Evolutionary conservation across 345 rosid genomes (phyloP).

Genomic region (Adansonia digitata): DNA sequence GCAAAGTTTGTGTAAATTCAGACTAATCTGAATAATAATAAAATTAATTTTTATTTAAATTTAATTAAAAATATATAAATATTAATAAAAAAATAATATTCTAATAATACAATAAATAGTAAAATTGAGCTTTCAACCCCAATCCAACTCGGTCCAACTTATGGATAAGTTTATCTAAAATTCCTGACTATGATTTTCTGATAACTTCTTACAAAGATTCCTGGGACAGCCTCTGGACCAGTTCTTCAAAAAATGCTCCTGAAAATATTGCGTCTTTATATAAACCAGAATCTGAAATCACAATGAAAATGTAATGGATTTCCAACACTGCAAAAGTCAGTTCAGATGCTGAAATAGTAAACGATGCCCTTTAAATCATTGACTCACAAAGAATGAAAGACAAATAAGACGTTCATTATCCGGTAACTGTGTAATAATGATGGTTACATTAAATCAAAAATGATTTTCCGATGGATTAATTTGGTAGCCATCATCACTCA

Average conservation of each 20-base stretch:
- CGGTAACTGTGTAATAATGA: slow-evolving; percentile 1
- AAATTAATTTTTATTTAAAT: too few relatives aligned
- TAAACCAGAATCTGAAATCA: background rate
- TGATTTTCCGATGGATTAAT: slow-evolving; percentile 15
- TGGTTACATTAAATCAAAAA: slow-evolving; percentile 27
- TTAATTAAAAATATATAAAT: too few relatives aligned
- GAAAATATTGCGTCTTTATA: background rate
- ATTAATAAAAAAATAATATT: too few relatives aligned
- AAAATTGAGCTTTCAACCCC: too few relatives aligned
- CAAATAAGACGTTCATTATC: background rate
- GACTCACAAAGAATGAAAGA: background rate
- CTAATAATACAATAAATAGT: too few relatives aligned
- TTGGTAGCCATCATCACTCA: slow-evolving; percentile 27
- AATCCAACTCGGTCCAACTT: too few relatives aligned
- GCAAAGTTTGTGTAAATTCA: too few relatives aligned
- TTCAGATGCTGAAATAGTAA: background rate
- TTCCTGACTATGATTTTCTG: background rate
- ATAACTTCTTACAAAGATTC: background rate
- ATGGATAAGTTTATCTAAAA: too few relatives aligned
- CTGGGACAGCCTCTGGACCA: background rate
- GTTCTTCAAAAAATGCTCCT: background rate
- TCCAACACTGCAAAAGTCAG: slow-evolving; percentile 1
- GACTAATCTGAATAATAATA: too few relatives aligned
- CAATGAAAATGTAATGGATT: background rate
- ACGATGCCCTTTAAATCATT: background rate